phyloP scores from a whole-genome alignment of 2,329 filamentous ascomycete species.

The Daldinia eschscholtzii region DNA sequence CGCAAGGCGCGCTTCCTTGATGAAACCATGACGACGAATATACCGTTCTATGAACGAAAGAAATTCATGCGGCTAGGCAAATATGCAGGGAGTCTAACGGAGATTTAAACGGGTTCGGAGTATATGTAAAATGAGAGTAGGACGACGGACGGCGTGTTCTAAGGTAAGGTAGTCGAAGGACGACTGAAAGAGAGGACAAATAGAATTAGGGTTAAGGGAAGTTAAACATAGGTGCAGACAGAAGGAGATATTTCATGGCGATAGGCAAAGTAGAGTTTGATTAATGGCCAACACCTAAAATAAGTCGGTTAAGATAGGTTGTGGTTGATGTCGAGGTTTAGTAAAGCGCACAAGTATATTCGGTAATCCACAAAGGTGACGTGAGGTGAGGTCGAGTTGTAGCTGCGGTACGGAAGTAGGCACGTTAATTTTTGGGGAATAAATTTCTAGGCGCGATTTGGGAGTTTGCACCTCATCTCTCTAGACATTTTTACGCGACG shows the following conservation, averaged over 20 bases:
- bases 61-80: constrained; percentile 1
- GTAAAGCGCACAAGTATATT: constrained; percentile 23
- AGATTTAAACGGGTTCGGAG: constrained; percentile 1
- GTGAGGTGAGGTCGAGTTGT: constrained; percentile 22
- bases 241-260: constrained; percentile 42
- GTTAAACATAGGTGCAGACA: constrained; percentile 21
- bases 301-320: constrained; percentile 13
- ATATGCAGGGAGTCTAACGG: constrained; percentile 20
- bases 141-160: neutral
- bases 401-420: constrained; percentile 3
- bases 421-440: constrained; percentile 22
- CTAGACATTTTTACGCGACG: constrained; percentile 42
- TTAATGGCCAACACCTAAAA: constrained; percentile 22
- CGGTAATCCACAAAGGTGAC: constrained; percentile 15
- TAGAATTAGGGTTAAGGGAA: constrained; percentile 37
- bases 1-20: constrained; percentile 63
- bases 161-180: neutral
- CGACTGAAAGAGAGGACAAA: constrained; percentile 14
- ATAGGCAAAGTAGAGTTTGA: constrained; percentile 17
- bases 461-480: constrained; percentile 38
- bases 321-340: constrained; percentile 6
- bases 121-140: constrained; percentile 1
- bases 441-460: constrained; percentile 38
- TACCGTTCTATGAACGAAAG: constrained; percentile 23
- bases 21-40: constrained; percentile 56